phyloP scores from a whole-genome alignment of 2,329 filamentous ascomycete species.

The Corynespora cassiicola region DNA sequence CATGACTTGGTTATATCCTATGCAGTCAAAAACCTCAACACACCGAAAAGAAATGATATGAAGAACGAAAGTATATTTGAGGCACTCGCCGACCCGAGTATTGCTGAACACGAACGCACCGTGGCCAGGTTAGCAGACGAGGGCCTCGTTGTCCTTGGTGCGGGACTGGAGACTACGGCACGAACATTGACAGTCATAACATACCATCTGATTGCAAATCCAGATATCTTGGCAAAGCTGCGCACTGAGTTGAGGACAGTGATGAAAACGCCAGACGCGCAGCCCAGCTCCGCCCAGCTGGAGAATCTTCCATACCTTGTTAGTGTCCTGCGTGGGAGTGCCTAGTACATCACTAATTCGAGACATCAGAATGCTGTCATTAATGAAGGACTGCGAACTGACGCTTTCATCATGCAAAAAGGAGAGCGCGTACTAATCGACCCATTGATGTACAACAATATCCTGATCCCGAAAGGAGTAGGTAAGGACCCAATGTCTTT shows the following conservation, averaged over 20 bases:
- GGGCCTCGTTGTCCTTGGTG: conserved; percentile 32
- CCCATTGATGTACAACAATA: conserved; percentile 20
- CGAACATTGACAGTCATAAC: conserved; percentile 14
- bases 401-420: conserved; percentile 15
- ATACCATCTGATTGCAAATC: conserved; percentile 13
- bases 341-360: not conserved
- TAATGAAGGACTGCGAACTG: conserved; percentile 13
- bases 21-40: no score
- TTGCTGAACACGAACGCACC: conserved; percentile 30
- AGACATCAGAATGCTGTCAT: conserved; percentile 14
- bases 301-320: conserved; percentile 19
- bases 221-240: conserved; percentile 8
- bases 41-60: no score
- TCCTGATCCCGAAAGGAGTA: conserved; percentile 22
- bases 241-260: conserved; percentile 7
- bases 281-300: conserved; percentile 8
- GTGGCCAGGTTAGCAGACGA: conserved; percentile 38
- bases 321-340: not conserved
- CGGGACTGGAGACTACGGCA: conserved; percentile 43
- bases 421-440: conserved; percentile 22
- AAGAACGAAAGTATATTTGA: conserved; percentile 12
- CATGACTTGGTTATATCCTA: conserved; percentile 4
- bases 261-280: conserved; percentile 8
- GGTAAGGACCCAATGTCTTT: no score
- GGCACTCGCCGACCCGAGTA: conserved; percentile 5